A percentile compares a stretch with the other conserved stretches of the same genome.
These are phyloP conservation scores for Penicillium olsonii DNA, from an alignment of 2,329 filamentous ascomycete genomes.

Conservation along the genomic window DNA sequence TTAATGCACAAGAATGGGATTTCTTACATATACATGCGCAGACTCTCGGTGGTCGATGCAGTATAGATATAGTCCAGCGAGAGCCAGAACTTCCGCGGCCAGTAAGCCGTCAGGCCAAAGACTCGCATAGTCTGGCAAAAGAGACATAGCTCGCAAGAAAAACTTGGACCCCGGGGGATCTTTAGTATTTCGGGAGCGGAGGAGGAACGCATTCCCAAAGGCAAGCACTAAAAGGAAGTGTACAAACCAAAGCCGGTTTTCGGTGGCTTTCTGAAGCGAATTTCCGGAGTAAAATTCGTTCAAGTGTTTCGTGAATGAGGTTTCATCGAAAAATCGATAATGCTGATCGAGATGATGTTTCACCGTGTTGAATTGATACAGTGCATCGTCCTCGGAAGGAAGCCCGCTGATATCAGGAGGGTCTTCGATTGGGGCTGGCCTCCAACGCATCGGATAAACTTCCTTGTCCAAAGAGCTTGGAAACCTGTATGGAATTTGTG, in stretches of 20 bases:
- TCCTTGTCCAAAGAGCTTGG: constrained; percentile 5
- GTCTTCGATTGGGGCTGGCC: not conserved
- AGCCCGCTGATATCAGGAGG: constrained; percentile 9
- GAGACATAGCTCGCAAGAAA: constrained; percentile 26
- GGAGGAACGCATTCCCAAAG: constrained; percentile 14
- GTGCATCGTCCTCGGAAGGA: constrained; percentile 18
- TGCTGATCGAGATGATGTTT: constrained; percentile 19
- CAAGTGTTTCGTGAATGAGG: constrained; percentile 7
- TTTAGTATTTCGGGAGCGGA: constrained; percentile 9
- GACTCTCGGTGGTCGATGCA: constrained; percentile 42
- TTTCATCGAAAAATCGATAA: constrained; percentile 20
- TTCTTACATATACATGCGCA: constrained; percentile 33
- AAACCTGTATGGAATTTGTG: not conserved
- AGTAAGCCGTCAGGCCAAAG: constrained; percentile 42
- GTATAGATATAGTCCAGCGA: constrained; percentile 42
- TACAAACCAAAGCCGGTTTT: constrained; percentile 10
- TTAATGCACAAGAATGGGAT: not conserved
- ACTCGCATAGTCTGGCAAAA: constrained; percentile 39
- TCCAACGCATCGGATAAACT: constrained; percentile 10
- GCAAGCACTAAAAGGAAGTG: constrained; percentile 14
- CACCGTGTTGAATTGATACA: constrained; percentile 21
- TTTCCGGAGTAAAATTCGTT: constrained; percentile 6
- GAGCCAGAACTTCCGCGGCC: constrained; percentile 41
- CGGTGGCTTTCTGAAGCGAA: not conserved
- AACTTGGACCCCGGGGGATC: constrained; percentile 13